Evolutionary conservation across 306 rosid species (phyloP).

Genomic region (Inga leiocalycina): DNA sequence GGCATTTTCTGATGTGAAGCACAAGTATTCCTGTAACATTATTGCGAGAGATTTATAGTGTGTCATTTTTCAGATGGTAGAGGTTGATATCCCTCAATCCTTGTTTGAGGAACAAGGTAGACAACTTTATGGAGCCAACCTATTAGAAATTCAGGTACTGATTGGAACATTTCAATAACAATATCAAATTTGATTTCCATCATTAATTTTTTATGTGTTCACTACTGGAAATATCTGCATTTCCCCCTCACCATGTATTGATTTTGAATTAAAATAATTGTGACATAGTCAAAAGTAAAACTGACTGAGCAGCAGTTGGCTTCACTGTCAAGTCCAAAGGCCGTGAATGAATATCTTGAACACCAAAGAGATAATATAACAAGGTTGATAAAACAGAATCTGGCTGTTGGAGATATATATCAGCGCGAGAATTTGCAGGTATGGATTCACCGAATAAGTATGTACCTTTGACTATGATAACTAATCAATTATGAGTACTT

Average conservation of each 20-base stretch:
- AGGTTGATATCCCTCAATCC: constrained; percentile 83
- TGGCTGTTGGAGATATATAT: constrained; percentile 95
- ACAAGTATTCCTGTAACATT: constrained; percentile 1
- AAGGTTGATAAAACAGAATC: constrained; percentile 81
- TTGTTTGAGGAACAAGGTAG: constrained; percentile 96
- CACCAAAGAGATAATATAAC: constrained; percentile 78
- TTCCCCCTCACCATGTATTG: neutral
- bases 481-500: neutral
- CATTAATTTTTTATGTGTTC: constrained; percentile 4
- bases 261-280: constrained; percentile 27
- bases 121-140: constrained; percentile 88
- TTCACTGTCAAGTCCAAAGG: constrained; percentile 80
- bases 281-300: constrained; percentile 69
- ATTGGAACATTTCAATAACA: constrained; percentile 8
- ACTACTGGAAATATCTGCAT: neutral
- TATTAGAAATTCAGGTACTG: constrained; percentile 84
- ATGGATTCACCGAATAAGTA: constrained; percentile 9
- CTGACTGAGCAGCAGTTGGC: constrained; percentile 81
- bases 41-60: neutral
- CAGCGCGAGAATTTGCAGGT: constrained; percentile 92
- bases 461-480: neutral
- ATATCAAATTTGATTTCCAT: constrained; percentile 6
- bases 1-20: constrained; percentile 4
- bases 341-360: constrained; percentile 84
- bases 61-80: constrained; percentile 73